Base-by-base conservation (phyloP, 371 early-diverging fungal species). In the Rhizomucor pusillus region DNA sequence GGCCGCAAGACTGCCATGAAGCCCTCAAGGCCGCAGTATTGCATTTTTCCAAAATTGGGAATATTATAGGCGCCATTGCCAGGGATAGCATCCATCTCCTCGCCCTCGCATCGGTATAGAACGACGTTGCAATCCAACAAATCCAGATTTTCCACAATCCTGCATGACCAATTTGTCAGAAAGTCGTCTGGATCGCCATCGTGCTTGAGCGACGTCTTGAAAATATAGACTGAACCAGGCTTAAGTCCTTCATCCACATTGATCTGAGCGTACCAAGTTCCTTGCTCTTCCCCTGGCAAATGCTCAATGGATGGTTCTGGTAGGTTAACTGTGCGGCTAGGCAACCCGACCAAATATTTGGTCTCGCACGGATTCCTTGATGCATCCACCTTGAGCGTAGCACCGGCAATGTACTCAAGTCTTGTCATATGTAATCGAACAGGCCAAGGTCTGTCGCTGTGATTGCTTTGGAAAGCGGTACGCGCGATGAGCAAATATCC, bases 21-120 rank as follows among this genome's bases (percentile, higher is more conserved):
- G 0, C 99, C 99, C 72, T 95, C 90, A 29, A 97, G 63, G 3
- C 99, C 99, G 57, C 92, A 92, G 66, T 95, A 98, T 0, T 90
- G 71, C 3, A 96, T 65, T 3, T 68, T 36, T 0, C 97, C 98
- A 57, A 80, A 77, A 14, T 85, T 84, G 0, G 98, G 97, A 20
- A 98, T 77, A 40, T 92, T 78, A 63, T 99, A 99, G 4, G 73
- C 81, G 14, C 90, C 90, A 55, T 87, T 81, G 36, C 86, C 90
- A 51, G 66, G 66, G 13, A 87, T 84, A 9, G 66, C 44, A 47
- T 94, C 95, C 35, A 59, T 52, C 67, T 99, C 99, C 67, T 99
- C 98, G 0, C 73, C 77, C 19, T 81, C 88, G 63, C 89, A 86
- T 2, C 97, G 86, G 66, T 90, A 95, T 23, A 99, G 75, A 5